Evolutionary conservation across 2,329 filamentous ascomycete genomes (phyloP).

Genomic region (Bipolaris oryzae): DNA sequence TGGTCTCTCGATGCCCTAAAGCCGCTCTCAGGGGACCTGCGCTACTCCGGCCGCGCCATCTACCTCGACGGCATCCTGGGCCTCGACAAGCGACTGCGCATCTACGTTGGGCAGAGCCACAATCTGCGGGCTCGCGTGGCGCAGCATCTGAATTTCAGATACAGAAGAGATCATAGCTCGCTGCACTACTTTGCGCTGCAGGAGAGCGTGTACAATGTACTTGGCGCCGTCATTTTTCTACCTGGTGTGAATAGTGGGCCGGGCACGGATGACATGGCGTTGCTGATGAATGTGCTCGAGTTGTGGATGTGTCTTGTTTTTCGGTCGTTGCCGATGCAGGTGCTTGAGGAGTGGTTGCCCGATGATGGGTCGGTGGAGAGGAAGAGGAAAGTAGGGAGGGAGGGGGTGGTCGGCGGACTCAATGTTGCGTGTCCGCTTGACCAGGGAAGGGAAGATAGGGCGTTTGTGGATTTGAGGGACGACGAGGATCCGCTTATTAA

Average conservation of each 20-base stretch:
- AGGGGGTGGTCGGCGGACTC: constrained; percentile 30
- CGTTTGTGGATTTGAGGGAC: constrained; percentile 32
- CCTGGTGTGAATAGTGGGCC: constrained; percentile 19
- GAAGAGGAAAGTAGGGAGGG: constrained; percentile 14
- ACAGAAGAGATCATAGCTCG: constrained; percentile 42
- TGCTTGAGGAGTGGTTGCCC: constrained; percentile 33
- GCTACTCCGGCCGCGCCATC: constrained; percentile 28
- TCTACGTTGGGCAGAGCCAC: constrained; percentile 43
- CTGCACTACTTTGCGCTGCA: constrained; percentile 45
- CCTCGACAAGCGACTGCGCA: constrained; percentile 30
- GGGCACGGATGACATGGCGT: constrained; percentile 34
- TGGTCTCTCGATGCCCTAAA: constrained; percentile 33
- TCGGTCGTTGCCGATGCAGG: constrained; percentile 27
- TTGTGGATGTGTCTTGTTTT: constrained; percentile 47
- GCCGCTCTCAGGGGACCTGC: constrained; percentile 30
- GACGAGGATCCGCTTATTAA: constrained; percentile 29
- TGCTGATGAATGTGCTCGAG: constrained; percentile 44
- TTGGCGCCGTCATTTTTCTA: constrained; percentile 31
- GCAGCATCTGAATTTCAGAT: constrained; percentile 45
- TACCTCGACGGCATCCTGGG: constrained; percentile 38
- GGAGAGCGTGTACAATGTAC: constrained; percentile 34
- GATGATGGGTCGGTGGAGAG: constrained; percentile 1
- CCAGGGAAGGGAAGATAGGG: constrained; percentile 28
- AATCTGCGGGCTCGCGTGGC: constrained; percentile 33
- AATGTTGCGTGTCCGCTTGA: constrained; percentile 44